Conservation (phyloP, 345 rosid genomes). For the Eutrema japonicum region DNA sequence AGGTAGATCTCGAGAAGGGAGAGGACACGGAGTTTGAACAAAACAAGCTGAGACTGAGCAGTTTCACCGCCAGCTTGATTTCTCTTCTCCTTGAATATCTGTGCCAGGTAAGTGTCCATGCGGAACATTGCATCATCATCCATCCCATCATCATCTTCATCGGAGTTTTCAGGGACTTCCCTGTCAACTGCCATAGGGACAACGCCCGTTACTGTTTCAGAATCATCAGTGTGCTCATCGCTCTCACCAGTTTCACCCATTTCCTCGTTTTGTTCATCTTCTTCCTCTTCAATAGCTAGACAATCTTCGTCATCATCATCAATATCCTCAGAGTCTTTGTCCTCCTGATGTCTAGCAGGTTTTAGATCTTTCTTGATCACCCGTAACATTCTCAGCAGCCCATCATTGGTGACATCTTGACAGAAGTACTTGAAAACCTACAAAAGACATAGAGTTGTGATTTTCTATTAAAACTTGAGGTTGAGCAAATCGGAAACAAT, state of each 20-base stretch:
- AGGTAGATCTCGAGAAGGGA: constrained; percentile 92
- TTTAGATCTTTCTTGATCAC: constrained; percentile 88
- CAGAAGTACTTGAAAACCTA: constrained; percentile 92
- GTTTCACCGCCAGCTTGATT: constrained; percentile 86
- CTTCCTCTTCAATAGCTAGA: constrained; percentile 89
- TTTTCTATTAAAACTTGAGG: constrained; percentile 2
- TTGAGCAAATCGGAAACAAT: constrained; percentile 6
- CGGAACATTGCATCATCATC: constrained; percentile 98
- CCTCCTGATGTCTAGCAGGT: constrained; percentile 77
- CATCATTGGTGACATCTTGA: constrained; percentile 72
- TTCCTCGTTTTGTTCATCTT: constrained; percentile 79
- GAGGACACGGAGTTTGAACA: constrained; percentile 90
- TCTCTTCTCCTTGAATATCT: constrained; percentile 86
- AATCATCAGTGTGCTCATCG: constrained; percentile 83
- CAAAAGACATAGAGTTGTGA: constrained; percentile 24
- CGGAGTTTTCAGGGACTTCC: constrained; percentile 63
- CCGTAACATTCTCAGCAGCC: constrained; percentile 79
- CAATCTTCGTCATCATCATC: constrained; percentile 74
- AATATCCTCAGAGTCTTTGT: constrained; percentile 58
- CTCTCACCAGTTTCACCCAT: constrained; percentile 70
- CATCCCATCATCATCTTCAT: constrained; percentile 88
- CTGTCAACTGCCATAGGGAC: constrained; percentile 47
- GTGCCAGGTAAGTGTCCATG: constrained; percentile 91
- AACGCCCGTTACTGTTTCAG: constrained; percentile 60
- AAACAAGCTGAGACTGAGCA: constrained; percentile 90